These are phyloP conservation scores for Trichoderma gamsii DNA, from an alignment of 495 filamentous ascomycete species.

Conservation along the genomic window DNA sequence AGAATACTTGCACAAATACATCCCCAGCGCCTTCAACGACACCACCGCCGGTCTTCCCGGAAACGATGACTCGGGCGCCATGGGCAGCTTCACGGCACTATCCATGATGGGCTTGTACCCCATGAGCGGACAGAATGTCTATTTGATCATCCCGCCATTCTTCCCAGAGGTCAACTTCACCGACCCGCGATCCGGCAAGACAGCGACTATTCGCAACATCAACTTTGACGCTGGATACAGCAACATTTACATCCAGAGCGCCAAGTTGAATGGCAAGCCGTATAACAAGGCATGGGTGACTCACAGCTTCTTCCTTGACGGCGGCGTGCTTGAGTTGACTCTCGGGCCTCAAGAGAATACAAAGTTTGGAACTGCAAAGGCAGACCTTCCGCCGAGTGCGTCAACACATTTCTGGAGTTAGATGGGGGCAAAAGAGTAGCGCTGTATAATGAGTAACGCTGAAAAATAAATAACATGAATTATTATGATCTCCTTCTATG, in stretches of 20 bases:
- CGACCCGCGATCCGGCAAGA: conserved; percentile 52
- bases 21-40: conserved; percentile 56
- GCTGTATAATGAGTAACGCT: not conserved
- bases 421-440: not conserved
- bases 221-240: conserved; percentile 59
- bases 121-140: conserved; percentile 62
- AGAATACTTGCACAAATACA: conserved; percentile 54
- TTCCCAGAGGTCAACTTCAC: conserved; percentile 55
- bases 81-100: conserved; percentile 59
- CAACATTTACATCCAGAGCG: conserved; percentile 60
- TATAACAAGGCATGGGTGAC: conserved; percentile 62
- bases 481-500: not conserved
- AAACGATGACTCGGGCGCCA: conserved; percentile 63
- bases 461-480: not conserved
- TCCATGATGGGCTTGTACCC: conserved; percentile 64
- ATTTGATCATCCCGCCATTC: conserved; percentile 58
- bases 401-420: conserved; percentile 6
- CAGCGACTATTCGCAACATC: conserved; percentile 50
- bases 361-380: conserved; percentile 52
- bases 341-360: conserved; percentile 53
- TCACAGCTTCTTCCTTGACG: conserved; percentile 59
- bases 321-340: conserved; percentile 54
- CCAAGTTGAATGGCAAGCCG: conserved; percentile 52
- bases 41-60: conserved; percentile 54
- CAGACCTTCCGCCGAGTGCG: conserved; percentile 55